Evolutionary conservation across 2,329 filamentous ascomycete genomes (phyloP), one percentile per base, ranked within the genome.

Genomic region (Colletotrichum melonis): DNA sequence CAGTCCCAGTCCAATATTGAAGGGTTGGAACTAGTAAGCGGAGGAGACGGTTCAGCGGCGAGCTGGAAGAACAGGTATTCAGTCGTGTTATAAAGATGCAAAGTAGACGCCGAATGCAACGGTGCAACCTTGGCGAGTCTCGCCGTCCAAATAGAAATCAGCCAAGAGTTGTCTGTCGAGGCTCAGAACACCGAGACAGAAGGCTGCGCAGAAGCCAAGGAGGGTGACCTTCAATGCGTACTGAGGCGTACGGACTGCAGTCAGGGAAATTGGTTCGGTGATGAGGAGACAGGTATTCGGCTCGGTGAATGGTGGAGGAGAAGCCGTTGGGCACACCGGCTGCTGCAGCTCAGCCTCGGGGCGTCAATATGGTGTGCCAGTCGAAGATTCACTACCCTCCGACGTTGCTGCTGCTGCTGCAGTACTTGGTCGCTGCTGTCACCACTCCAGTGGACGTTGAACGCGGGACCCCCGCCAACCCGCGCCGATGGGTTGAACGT

Each of bases 401-500:
- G 14, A 16, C 30, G 65, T 42, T 68, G 64, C 46, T 38, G 54
- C 30, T 63, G 58, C n/a, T 59, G 38, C 58, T 63, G 54, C 24
- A 16, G 28, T 59, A 32, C 12, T 12, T 55, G 32, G 0, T 22
- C 1, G 14, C 58, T 72, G 46, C 56, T 62, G 32, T 49, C 54
- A 26, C 22, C 30, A 46, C 14, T 49, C n/a, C 42, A 42, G 69
- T 42, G 35, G 32, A 55, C 42, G 22, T 66, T 55, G 46, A 14
- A 68, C 49, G 26, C 57, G 49, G 57, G 19, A 64, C 55, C 42
- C 52, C 70, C 70, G 70, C 66, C 42, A 60, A 26, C 58, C 42
- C 28, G 35, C 64, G 46, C 32, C 69, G 69, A 63, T 67, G 56
- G 69, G 49, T 49, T 67, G 59, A 30, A 71, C 58, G 58, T 63